Percentiles rank a stretch among this genome's conserved stretches.
These are phyloP conservation scores for Rhododendron williamsianum DNA, from an alignment of 148 eudicot genomes.

Conservation along the genomic window DNA sequence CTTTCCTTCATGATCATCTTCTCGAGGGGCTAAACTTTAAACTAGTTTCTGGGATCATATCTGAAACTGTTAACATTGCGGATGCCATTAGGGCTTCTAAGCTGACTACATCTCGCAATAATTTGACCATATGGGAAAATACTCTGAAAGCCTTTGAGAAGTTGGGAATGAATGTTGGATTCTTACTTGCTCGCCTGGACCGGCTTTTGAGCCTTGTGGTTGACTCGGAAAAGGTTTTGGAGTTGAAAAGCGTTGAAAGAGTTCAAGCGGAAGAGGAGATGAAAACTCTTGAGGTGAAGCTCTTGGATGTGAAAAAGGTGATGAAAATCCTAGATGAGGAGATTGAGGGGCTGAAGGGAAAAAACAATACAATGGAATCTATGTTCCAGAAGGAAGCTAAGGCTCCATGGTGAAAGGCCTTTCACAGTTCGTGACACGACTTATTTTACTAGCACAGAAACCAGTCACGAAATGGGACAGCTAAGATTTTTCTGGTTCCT, in stretches of 20 bases:
- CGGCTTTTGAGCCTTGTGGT: slow-evolving; percentile 24
- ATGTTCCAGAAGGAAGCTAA: slow-evolving; percentile 23
- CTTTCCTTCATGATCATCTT: slow-evolving; percentile 26
- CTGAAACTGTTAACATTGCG: slow-evolving; percentile 38
- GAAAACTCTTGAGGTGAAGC: slow-evolving; percentile 12
- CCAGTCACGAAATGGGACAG: neutral
- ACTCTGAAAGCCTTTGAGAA: slow-evolving; percentile 27
- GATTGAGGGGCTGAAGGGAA: slow-evolving; percentile 15
- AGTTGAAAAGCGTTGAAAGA: slow-evolving; percentile 19
- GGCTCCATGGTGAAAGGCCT: slow-evolving; percentile 22
- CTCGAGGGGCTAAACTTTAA: slow-evolving; percentile 20
- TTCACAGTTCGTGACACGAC: neutral
- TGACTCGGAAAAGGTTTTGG: slow-evolving; percentile 4
- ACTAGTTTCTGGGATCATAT: slow-evolving; percentile 25
- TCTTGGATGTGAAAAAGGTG: slow-evolving; percentile 12
- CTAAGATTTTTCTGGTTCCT: neutral
- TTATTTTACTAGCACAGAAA: neutral
- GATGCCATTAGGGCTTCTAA: slow-evolving; percentile 31
- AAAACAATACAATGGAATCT: slow-evolving; percentile 11
- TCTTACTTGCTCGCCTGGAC: slow-evolving; percentile 23
- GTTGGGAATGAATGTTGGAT: slow-evolving; percentile 32
- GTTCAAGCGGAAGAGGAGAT: slow-evolving; percentile 23
- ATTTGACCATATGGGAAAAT: slow-evolving; percentile 23
- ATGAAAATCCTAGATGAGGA: slow-evolving; percentile 17
- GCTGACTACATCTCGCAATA: neutral